Evolutionary conservation across 1,284 basidiomycete genomes (phyloP).

Genomic region (Xerocomus amazonicus): DNA sequence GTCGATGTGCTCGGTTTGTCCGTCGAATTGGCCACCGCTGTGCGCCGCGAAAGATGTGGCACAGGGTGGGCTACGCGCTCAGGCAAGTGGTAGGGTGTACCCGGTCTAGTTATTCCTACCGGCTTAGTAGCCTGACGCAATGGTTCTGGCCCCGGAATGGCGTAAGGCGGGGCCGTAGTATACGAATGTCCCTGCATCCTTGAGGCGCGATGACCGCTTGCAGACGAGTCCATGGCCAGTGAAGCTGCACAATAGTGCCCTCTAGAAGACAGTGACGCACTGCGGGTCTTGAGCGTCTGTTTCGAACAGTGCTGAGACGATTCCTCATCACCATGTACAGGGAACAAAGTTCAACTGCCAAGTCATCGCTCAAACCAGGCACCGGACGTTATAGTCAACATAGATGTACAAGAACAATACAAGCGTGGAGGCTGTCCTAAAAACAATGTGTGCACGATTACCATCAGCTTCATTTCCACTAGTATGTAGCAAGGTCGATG

Average conservation of each 20-base stretch:
- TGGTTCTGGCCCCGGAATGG: conserved; percentile 24
- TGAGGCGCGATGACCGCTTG: conserved; percentile 8
- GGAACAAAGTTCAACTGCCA: not conserved
- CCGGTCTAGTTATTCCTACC: conserved; percentile 1
- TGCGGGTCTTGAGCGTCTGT: too few relatives aligned
- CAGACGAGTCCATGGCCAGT: conserved; percentile 16
- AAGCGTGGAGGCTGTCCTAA: not conserved
- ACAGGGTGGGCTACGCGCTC: too few relatives aligned
- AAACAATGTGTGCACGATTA: too few relatives aligned
- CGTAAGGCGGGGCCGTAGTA: conserved; percentile 24
- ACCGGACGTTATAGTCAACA: not conserved
- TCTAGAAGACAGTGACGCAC: too few relatives aligned
- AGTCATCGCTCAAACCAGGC: not conserved
- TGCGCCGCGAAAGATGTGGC: conserved; percentile 6
- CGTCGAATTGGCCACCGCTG: not conserved
- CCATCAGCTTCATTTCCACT: conserved; percentile 24
- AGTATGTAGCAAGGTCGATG: conserved; percentile 17
- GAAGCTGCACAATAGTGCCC: not conserved
- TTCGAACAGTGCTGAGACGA: not conserved
- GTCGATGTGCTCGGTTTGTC: conserved; percentile 12
- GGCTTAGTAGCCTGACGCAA: conserved; percentile 22
- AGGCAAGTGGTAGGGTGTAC: conserved; percentile 8
- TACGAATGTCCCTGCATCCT: conserved; percentile 17
- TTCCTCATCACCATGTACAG: not conserved
- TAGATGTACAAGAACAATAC: not conserved